These are phyloP conservation scores for Macadamia tetraphylla DNA, from an alignment of 164 flowering plant species.

Conservation along the genomic window DNA sequence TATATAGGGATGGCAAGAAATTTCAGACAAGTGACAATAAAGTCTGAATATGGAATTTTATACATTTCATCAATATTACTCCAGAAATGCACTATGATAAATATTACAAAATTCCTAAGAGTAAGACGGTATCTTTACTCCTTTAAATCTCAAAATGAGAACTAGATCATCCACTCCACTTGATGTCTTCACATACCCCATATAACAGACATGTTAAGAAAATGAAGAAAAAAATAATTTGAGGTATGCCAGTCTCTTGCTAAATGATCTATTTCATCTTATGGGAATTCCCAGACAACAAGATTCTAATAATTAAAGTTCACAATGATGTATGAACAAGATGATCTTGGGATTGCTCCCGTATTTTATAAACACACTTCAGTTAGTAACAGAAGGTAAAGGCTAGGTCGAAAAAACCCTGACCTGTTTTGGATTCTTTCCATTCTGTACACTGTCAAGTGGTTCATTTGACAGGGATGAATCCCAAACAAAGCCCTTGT, in stretches of 20 bases:
- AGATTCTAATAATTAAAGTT: conserved; percentile 15
- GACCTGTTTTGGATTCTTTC: conserved; percentile 19
- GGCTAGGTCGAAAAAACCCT: conserved; percentile 17
- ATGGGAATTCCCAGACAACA: conserved; percentile 15
- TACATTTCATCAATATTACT: neutral
- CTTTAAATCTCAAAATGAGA: neutral
- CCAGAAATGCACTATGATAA: neutral
- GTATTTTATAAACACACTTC: conserved; percentile 28
- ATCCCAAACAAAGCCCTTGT: conserved; percentile 35
- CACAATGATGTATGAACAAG: conserved; percentile 27
- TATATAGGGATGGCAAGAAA: neutral
- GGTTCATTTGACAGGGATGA: conserved; percentile 29
- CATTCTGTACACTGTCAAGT: conserved; percentile 18
- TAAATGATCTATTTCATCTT: conserved; percentile 12
- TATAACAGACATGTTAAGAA: conserved; percentile 1
- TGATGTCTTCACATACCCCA: conserved; percentile 1
- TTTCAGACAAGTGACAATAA: neutral
- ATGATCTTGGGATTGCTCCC: conserved; percentile 26
- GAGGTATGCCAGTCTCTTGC: conserved; percentile 19
- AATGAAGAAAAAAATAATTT: conserved; percentile 1
- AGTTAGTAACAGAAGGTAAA: conserved; percentile 14
- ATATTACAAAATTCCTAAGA: neutral
- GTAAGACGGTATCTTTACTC: too few relatives aligned
- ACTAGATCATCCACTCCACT: neutral
- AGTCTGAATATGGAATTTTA: neutral